Evolutionary conservation across 2,329 filamentous ascomycete genomes (phyloP).

Genomic region (Arthroderma uncinatum): DNA sequence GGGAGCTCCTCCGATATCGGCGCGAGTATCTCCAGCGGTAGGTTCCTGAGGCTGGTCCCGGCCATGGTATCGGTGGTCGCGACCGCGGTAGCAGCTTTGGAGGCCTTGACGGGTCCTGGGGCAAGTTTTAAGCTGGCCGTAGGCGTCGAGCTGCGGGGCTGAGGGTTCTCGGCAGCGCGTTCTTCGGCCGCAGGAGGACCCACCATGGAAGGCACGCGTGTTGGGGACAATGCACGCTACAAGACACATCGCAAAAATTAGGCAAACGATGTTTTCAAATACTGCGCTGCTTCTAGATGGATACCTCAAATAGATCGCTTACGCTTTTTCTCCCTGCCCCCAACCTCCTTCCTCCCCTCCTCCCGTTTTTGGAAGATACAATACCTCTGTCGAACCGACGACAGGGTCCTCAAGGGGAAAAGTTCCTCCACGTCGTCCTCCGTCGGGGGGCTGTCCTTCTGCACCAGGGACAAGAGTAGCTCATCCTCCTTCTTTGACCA

Average conservation of each 20-base stretch:
- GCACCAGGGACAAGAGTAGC: background rate
- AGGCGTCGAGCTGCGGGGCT: too few species aligned
- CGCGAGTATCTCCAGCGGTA: too few species aligned
- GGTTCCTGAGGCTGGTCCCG: too few species aligned
- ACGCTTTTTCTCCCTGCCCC: background rate
- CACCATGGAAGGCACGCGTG: too few species aligned
- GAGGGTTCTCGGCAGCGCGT: too few species aligned
- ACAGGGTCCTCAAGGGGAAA: background rate
- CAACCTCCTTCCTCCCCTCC: background rate
- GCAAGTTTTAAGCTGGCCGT: too few species aligned
- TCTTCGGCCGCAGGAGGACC: too few species aligned
- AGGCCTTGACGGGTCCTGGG: too few species aligned
- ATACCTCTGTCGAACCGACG: background rate
- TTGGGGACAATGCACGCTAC: too few species aligned
- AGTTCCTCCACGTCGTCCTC: background rate
- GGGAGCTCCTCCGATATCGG: too few species aligned
- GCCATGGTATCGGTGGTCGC: too few species aligned
- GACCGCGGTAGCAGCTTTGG: background rate
- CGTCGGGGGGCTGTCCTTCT: background rate
- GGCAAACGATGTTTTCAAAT: background rate
- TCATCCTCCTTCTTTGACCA: background rate
- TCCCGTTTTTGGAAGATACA: background rate
- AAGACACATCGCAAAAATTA: too few species aligned
- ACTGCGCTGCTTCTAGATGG: background rate
- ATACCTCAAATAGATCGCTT: background rate